Evolutionary conservation across 371 early-diverging fungal genomes (phyloP), one percentile per base, ranked within the genome.

Genomic region (Mucor piriformis): DNA sequence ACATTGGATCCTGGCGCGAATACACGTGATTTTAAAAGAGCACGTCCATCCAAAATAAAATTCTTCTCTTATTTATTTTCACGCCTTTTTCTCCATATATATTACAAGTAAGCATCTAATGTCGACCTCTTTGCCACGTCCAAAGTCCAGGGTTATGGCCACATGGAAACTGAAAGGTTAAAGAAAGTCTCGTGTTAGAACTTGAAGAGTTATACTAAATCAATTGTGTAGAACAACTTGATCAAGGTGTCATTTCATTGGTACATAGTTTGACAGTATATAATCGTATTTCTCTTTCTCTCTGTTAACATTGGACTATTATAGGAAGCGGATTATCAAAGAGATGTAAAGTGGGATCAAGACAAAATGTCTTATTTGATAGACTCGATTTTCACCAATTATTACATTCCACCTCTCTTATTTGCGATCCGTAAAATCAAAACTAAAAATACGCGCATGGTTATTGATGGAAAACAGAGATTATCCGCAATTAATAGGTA

Each of bases 391-490:
- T 37, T 77, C 20, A 57, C 67, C 33, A 72, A 77, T 37, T 77
- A 59, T 40, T 74, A 74, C 42, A 55, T 77, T 10, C 77, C 74
- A 13, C 77, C 74, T 2, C 27, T 77, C 10, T 33, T 77, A 15
- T 69, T 74, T 59, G 59, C 72, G 0, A 53, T 61, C 1, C 32
- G 64, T 32, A 47, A 63, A 29, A 32, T 52, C 3, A 43, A 46
- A 33, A 51, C 48, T 0, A 27, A 38, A 3, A 43, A 56, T 0
- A 47, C 60, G 2, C 69, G 70, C 40, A 52, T 61, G 4, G 73
- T 72, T 21, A 66, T 77, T 37, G 74, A 77, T 46, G 77, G 77
- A 18, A 77, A 77, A 32, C 77, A 77, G 29, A 42, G 77, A 25
- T 35, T 77, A 16, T 72, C 74, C 4, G 60, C 77, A 0, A 65